phyloP scores from a whole-genome alignment of 202 grass and related monocot genomes.

The Setaria italica region DNA sequence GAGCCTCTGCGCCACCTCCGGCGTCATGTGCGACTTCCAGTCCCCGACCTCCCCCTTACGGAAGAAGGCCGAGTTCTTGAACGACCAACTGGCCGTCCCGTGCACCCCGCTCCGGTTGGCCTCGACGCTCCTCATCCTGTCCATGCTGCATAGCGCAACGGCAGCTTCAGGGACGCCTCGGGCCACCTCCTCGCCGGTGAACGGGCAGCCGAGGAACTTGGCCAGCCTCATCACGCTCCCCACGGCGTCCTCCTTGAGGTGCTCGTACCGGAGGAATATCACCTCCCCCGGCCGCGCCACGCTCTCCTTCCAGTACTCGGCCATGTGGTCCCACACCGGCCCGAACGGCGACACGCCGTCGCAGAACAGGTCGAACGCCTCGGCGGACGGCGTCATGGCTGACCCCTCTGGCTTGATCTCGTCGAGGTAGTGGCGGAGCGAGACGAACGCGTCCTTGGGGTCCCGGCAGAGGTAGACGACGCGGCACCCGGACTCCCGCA shows the following conservation, averaged over 20 bases:
- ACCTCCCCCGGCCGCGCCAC: conserved; percentile 28
- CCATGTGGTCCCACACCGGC: conserved; percentile 47
- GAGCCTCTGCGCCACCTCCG: conserved; percentile 46
- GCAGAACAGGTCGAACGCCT: conserved; percentile 35
- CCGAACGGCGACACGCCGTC: conserved; percentile 45
- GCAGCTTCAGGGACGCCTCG: conserved; percentile 33
- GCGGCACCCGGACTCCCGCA: conserved; percentile 35
- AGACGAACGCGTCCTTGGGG: conserved; percentile 63
- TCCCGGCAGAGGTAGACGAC: conserved; percentile 53
- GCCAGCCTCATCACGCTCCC: conserved; percentile 37
- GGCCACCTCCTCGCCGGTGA: conserved; percentile 38
- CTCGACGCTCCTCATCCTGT: conserved; percentile 32
- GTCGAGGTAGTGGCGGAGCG: conserved; percentile 38
- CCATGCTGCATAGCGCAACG: conserved; percentile 42
- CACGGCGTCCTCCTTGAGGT: conserved; percentile 37
- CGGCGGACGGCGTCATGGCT: background rate
- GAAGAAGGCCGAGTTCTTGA: conserved; percentile 53
- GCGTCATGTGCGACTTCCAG: conserved; percentile 44
- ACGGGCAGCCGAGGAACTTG: conserved; percentile 49
- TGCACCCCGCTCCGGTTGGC: conserved; percentile 33
- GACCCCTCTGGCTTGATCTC: conserved; percentile 2
- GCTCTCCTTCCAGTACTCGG: conserved; percentile 63
- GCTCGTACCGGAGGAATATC: conserved; percentile 61
- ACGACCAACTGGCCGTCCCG: background rate
- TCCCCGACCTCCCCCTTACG: conserved; percentile 50